Conservation (phyloP, 192 early-diverging fungal species). For the Geranomyces variabilis region DNA sequence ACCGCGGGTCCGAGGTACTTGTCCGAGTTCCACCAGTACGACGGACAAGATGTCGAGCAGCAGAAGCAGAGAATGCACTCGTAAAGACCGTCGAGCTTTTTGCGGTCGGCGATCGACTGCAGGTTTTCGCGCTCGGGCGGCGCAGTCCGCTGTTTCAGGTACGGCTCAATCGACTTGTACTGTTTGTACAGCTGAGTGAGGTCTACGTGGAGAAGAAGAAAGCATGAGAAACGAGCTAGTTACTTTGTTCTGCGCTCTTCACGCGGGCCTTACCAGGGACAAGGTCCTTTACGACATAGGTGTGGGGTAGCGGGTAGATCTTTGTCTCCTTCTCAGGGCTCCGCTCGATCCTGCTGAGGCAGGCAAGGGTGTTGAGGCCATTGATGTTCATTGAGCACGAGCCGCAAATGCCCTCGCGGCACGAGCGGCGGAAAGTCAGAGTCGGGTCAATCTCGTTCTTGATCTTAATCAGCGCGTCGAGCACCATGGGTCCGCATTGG, state of each 20-base stretch:
- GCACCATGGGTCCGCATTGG: conserved; percentile 92
- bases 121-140: conserved; percentile 81
- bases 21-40: conserved; percentile 94
- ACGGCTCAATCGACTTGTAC: conserved; percentile 97
- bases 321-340: conserved; percentile 64
- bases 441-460: conserved; percentile 96
- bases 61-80: conserved; percentile 98
- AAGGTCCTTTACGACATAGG: conserved; percentile 96
- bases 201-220: conserved; percentile 48
- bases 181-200: conserved; percentile 97
- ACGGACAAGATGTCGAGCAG: conserved; percentile 94
- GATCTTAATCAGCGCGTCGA: conserved; percentile 95
- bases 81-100: conserved; percentile 93
- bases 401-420: conserved; percentile 97
- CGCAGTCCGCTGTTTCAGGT: conserved; percentile 84
- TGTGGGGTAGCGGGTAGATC: conserved; percentile 97
- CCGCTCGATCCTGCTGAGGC: conserved; percentile 84
- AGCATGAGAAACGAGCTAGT: too few species aligned
- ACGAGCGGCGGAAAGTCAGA: conserved; percentile 92
- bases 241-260: too few species aligned
- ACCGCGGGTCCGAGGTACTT: conserved; percentile 93
- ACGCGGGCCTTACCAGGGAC: conserved; percentile 75
- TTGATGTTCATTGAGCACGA: conserved; percentile 99
- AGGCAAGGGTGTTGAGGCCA: conserved; percentile 93
- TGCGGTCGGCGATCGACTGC: conserved; percentile 91